Evolutionary conservation across 2,329 filamentous ascomycete species (phyloP), one percentile per base, ranked within the genome.

Genomic region (Trichoderma sp.): DNA sequence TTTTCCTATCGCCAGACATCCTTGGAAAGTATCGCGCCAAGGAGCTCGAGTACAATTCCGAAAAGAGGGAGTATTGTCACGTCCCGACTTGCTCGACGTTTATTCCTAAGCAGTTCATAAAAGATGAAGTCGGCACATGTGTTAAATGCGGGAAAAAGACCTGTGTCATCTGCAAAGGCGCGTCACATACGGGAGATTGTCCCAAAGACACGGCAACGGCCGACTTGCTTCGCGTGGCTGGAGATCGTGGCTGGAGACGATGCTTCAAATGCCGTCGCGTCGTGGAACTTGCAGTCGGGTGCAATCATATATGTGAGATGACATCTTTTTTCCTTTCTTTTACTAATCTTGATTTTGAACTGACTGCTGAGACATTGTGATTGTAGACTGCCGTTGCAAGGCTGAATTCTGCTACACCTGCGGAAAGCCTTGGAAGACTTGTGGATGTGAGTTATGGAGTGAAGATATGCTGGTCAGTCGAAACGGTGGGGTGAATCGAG

Each of bases 371-470:
- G 3, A 28, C 2, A 23, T 20, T 50, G 43, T 20, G 8, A 26
- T n/a, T 5, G 13, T 15, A 69, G 68, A 90, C 15, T 69, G 91
- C 79, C 91, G 89, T 67, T 97, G 94, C 77, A 91, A 88, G 68
- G 92, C 93, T 26, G 88, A 97, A 76, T 97, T 97, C 78, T 97
- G 94, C 82, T 94, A 95, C 88, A 87, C 93, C 26, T 97, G 94
- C 78, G 94, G 92, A 23, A 79, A 84, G 32, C 92, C 91, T 76
- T 97, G 94, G 93, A 95, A 93, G 82, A 90, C 86, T 1, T 97
- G 94, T 78, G 89, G 92, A 65, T 97, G 94, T 75, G 66, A 62
- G 4, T 9, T 34, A 30, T 69, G 55, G 55, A 53, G 47, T 36
- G 66, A 62, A 43, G 59, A 69, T 11, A 69, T 36, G 66, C 39